A percentile compares a stretch with the other conserved stretches of the same genome.
Conservation (phyloP, 2,329 filamentous ascomycete species). For the Penicillium rolfsii region DNA sequence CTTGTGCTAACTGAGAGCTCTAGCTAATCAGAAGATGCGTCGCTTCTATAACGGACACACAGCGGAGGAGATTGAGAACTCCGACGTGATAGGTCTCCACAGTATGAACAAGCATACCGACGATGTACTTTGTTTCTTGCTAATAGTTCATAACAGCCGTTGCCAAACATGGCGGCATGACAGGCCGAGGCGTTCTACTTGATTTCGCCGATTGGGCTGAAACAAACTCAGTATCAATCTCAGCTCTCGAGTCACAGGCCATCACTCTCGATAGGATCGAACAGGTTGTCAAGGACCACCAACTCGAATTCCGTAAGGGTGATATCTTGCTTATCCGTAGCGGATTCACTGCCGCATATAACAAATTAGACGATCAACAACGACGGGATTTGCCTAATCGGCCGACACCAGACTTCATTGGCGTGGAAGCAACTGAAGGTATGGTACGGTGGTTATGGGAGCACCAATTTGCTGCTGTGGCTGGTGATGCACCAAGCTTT, state of each 20-base stretch:
- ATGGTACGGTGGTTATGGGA: conserved; percentile 43
- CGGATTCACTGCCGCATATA: conserved; percentile 29
- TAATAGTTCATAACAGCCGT: conserved; percentile 14
- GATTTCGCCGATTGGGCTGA: conserved; percentile 30
- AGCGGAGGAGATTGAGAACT: conserved; percentile 26
- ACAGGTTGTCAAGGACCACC: conserved; percentile 20
- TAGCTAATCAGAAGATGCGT: conserved; percentile 26
- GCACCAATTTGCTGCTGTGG: conserved; percentile 40
- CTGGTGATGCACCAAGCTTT: conserved; percentile 40
- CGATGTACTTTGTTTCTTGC: neutral
- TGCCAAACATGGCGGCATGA: conserved; percentile 30
- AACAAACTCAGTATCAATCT: conserved; percentile 21
- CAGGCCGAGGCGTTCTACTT: conserved; percentile 27
- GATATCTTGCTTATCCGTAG: conserved; percentile 30
- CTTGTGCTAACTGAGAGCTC: neutral
- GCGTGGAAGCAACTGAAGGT: conserved; percentile 40
- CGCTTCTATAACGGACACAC: conserved; percentile 32
- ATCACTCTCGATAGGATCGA: conserved; percentile 23
- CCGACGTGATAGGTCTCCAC: conserved; percentile 26
- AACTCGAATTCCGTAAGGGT: conserved; percentile 25
- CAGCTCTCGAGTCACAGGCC: conserved; percentile 23
- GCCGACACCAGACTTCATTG: conserved; percentile 30
- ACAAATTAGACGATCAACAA: conserved; percentile 20
- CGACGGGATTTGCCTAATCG: conserved; percentile 24
- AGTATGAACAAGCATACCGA: conserved; percentile 14